Percentiles rank a stretch among this genome's conserved stretches.
phyloP scores from a whole-genome alignment of 176 grass and related monocot species.

The Aegilops longissima region DNA sequence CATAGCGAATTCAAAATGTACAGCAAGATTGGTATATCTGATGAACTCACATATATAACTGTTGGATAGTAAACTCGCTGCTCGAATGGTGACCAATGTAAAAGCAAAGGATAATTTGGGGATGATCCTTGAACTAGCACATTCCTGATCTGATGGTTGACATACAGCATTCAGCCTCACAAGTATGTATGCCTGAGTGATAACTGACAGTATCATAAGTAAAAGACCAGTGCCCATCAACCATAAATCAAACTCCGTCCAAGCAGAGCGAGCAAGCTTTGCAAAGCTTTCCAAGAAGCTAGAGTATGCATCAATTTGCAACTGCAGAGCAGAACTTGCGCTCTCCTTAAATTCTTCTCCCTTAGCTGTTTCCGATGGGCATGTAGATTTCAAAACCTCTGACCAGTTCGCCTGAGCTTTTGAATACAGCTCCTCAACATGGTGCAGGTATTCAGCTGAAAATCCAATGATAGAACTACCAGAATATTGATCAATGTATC shows the following conservation, averaged over 20 bases:
- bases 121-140: conserved; percentile 27
- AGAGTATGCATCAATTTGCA: conserved; percentile 75
- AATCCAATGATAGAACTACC: conserved; percentile 92
- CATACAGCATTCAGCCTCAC: conserved; percentile 32
- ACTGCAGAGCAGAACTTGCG: conserved; percentile 34
- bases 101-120: conserved; percentile 52
- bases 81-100: conserved; percentile 63
- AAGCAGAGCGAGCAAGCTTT: conserved; percentile 90
- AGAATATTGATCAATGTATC: conserved; percentile 90
- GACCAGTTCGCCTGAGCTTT: conserved; percentile 66
- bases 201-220: conserved; percentile 75
- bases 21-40: conserved; percentile 35
- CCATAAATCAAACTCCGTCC: conserved; percentile 92
- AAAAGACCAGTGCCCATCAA: conserved; percentile 71
- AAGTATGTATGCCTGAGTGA: conserved; percentile 49
- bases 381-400: conserved; percentile 34
- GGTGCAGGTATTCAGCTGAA: conserved; percentile 63
- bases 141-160: conserved; percentile 33
- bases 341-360: conserved; percentile 30
- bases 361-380: conserved; percentile 34
- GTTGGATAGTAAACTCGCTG: conserved; percentile 93
- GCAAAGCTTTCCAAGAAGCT: conserved; percentile 82
- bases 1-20: conserved; percentile 9
- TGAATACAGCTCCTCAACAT: conserved; percentile 61
- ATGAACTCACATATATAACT: conserved; percentile 93